phyloP scores from a whole-genome alignment of 2,329 filamentous ascomycete genomes.

The Calcarisporium arbuscula region DNA sequence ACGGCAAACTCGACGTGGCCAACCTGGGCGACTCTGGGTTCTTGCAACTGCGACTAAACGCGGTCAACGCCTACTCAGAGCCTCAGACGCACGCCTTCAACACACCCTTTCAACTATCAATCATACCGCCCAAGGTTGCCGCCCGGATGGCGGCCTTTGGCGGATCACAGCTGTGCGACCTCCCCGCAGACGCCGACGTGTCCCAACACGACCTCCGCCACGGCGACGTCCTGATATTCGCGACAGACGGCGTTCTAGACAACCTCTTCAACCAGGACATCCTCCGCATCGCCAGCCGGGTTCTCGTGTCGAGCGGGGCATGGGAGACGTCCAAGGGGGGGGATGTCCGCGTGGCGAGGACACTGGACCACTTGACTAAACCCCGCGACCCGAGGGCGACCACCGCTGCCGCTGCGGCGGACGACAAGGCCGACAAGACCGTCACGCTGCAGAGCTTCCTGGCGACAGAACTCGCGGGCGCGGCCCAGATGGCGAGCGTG shows the following conservation, averaged over 20 bases:
- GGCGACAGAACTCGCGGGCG: slow-evolving; percentile 70
- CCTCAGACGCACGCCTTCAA: slow-evolving; percentile 97
- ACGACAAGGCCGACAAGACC: slow-evolving; percentile 18
- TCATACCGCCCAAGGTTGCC: slow-evolving; percentile 75
- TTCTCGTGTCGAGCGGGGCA: slow-evolving; percentile 68
- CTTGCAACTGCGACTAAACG: slow-evolving; percentile 77
- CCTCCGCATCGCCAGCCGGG: slow-evolving; percentile 67
- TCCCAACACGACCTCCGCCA: slow-evolving; percentile 72
- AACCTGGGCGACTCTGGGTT: slow-evolving; percentile 96
- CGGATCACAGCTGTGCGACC: slow-evolving; percentile 72
- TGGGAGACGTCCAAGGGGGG: slow-evolving; percentile 59
- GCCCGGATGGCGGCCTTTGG: slow-evolving; percentile 79
- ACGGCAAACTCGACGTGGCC: slow-evolving; percentile 77
- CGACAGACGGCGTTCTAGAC: slow-evolving; percentile 93
- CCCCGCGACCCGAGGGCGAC: slow-evolving; percentile 18
- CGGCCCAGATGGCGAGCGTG: slow-evolving; percentile 78
- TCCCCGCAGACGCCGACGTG: slow-evolving; percentile 76
- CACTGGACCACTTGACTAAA: slow-evolving; percentile 42
- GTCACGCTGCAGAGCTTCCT: slow-evolving; percentile 68
- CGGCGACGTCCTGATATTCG: slow-evolving; percentile 89
- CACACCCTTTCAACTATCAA: slow-evolving; percentile 88
- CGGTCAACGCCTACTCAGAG: slow-evolving; percentile 73
- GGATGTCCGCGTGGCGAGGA: slow-evolving; percentile 57
- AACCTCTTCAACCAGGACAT: slow-evolving; percentile 91
- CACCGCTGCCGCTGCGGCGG: no score